These are phyloP conservation scores for Serendipita sp. DNA, from an alignment of 1,284 basidiomycete genomes.

Conservation along the genomic window DNA sequence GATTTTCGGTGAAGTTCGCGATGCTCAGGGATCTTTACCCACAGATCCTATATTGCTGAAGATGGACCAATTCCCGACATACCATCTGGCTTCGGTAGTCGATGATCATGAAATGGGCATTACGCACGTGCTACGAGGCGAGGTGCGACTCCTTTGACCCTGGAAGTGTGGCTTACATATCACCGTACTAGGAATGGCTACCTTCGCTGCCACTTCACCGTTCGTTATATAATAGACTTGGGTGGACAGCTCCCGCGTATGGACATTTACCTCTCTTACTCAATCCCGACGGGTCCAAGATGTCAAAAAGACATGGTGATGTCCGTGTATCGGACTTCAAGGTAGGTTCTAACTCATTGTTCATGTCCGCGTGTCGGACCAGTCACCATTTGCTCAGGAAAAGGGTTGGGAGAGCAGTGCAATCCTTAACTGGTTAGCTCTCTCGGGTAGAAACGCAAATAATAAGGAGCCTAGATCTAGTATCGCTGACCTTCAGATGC, in stretches of 20 bases:
- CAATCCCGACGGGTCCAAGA: conserved; percentile 84
- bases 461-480: conserved; percentile 18
- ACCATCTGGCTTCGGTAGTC: conserved; percentile 90
- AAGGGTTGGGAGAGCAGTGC: conserved; percentile 83
- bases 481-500: conserved; percentile 46
- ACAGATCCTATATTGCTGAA: conserved; percentile 92
- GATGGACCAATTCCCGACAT: conserved; percentile 86
- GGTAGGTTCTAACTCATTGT: conserved; percentile 28
- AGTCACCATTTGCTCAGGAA: conserved; percentile 18
- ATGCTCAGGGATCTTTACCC: conserved; percentile 59
- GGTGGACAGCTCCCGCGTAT: conserved; percentile 61
- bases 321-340: conserved; percentile 78
- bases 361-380: neutral
- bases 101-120: conserved; percentile 96
- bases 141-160: conserved; percentile 35
- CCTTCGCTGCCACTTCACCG: conserved; percentile 89
- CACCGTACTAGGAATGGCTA: conserved; percentile 70
- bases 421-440: conserved; percentile 81
- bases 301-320: conserved; percentile 88
- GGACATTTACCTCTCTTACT: conserved; percentile 85
- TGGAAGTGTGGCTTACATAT: neutral
- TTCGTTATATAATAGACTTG: conserved; percentile 73
- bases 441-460: conserved; percentile 75
- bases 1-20: conserved; percentile 61
- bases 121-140: conserved; percentile 88